Percentiles rank a stretch among this genome's conserved stretches.
These are phyloP conservation scores for Eimeria acervulina DNA, from an alignment of 169 alveolate genomes.

Conservation along the genomic window DNA sequence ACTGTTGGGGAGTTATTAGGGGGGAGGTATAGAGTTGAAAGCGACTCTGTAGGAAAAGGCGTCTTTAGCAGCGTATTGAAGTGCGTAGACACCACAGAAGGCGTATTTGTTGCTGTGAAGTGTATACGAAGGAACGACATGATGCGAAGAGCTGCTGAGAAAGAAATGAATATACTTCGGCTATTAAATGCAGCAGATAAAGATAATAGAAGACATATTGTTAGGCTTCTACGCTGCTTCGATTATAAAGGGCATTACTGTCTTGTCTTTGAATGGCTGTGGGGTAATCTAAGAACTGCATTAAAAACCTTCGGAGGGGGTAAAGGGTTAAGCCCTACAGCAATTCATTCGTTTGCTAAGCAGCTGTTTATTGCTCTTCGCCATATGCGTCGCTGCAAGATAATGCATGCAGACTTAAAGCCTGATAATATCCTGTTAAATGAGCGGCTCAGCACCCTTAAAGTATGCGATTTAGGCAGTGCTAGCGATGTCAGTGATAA, in stretches of 20 bases:
- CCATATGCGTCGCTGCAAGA: constrained; percentile 89
- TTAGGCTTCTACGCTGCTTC: constrained; percentile 90
- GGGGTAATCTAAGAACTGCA: constrained; percentile 95
- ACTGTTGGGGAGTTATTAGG: constrained; percentile 93
- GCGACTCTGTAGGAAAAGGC: constrained; percentile 93
- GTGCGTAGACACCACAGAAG: constrained; percentile 70
- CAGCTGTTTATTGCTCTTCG: constrained; percentile 92
- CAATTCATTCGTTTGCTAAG: constrained; percentile 90
- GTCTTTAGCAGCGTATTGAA: constrained; percentile 90
- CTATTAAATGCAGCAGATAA: constrained; percentile 91
- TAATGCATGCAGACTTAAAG: constrained; percentile 95
- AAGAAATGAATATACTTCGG: constrained; percentile 92
- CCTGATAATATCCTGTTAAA: constrained; percentile 98
- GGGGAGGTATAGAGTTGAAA: constrained; percentile 91
- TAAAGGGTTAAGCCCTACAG: constrained; percentile 90
- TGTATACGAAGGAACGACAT: constrained; percentile 90
- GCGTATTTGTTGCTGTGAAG: constrained; percentile 77
- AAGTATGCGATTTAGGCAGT: constrained; percentile 98
- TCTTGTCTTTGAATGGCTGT: constrained; percentile 95
- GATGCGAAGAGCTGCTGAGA: constrained; percentile 96
- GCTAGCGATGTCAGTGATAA: constrained; percentile 95
- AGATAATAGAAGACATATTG: constrained; percentile 90
- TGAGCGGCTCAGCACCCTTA: constrained; percentile 91
- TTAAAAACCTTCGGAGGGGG: constrained; percentile 92
- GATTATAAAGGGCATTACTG: constrained; percentile 94